Conservation (phyloP, 345 rosid genomes). For the Mangifera indica region DNA sequence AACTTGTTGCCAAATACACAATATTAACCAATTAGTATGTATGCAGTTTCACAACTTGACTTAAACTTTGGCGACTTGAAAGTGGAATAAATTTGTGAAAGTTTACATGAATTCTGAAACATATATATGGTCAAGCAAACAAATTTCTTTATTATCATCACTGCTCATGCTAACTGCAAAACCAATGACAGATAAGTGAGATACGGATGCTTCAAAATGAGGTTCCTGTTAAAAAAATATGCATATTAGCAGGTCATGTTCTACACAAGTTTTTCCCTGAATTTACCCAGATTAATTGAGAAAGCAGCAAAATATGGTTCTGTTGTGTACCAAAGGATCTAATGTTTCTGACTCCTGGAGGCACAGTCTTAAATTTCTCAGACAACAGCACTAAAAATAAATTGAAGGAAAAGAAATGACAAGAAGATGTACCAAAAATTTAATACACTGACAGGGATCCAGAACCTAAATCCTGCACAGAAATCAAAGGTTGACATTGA, state of each 20-base stretch:
- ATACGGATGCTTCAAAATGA: background rate
- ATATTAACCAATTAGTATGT: background rate
- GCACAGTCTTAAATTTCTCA: background rate
- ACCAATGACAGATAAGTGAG: background rate
- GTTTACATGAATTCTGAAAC: background rate
- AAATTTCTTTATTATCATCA: background rate
- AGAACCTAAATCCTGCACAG: slow-evolving; percentile 84
- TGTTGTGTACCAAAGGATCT: background rate
- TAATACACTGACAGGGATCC: slow-evolving; percentile 88
- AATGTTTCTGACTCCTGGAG: background rate
- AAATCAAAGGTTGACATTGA: slow-evolving; percentile 13
- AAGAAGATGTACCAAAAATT: slow-evolving; percentile 66
- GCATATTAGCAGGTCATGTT: background rate
- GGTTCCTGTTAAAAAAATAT: slow-evolving; percentile 7
- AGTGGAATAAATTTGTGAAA: background rate
- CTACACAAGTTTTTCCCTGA: background rate
- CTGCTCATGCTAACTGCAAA: background rate
- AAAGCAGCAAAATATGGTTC: slow-evolving; percentile 2
- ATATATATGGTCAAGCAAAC: background rate
- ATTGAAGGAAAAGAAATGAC: background rate
- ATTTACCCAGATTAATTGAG: background rate
- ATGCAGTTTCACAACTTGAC: background rate
- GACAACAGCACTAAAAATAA: background rate
- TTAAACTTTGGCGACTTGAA: background rate
- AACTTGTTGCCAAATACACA: background rate